These are phyloP conservation scores for Populus hybrid DNA, from an alignment of 441 rosid species.

Conservation along the genomic window DNA sequence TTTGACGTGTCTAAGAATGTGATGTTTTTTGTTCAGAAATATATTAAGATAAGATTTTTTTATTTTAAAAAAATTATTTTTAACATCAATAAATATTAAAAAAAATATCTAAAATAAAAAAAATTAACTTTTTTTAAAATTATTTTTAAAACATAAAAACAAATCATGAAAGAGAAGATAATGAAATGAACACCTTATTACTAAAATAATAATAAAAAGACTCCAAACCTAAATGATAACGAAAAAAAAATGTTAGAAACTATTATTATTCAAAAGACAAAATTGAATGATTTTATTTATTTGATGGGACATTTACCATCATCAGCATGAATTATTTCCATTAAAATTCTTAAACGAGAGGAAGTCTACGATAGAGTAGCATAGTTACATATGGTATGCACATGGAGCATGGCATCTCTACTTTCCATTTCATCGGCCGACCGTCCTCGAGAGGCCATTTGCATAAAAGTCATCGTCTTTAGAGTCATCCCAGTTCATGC, in stretches of 20 bases:
- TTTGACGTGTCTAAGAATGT: too few relatives aligned
- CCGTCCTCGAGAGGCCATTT: neutral
- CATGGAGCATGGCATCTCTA: neutral
- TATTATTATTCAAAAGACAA: neutral
- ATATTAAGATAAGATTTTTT: too few relatives aligned
- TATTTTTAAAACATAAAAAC: too few relatives aligned
- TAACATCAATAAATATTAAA: too few relatives aligned
- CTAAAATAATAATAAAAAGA: too few relatives aligned
- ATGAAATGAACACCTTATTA: too few relatives aligned
- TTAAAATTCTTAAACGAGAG: neutral
- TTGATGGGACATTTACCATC: neutral
- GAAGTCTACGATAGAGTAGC: neutral
- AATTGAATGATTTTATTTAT: neutral
- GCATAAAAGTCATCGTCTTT: slow-evolving; percentile 10
- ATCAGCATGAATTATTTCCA: neutral
- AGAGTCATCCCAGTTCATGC: neutral
- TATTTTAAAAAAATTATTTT: too few relatives aligned
- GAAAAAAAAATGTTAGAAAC: neutral
- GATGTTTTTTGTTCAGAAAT: too few relatives aligned
- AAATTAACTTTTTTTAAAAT: too few relatives aligned
- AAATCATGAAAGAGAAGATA: neutral
- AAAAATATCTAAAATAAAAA: too few relatives aligned
- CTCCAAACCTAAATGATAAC: too few relatives aligned
- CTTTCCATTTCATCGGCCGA: neutral
- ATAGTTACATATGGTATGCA: neutral